Conservation (phyloP, 2,329 filamentous ascomycete genomes). For the Cercospora citrullina region DNA sequence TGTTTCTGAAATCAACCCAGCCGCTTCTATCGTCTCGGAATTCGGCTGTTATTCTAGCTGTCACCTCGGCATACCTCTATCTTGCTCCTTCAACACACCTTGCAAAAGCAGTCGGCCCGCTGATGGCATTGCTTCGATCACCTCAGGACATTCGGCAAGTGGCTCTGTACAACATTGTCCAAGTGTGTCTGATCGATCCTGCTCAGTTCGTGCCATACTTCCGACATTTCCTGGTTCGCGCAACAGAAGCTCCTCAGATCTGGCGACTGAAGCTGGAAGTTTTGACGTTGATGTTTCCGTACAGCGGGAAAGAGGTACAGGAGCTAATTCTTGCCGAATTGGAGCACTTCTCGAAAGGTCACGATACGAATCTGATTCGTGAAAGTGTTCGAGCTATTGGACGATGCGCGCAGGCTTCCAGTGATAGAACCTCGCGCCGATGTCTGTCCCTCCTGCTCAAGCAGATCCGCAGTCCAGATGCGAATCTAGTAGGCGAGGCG, state of each 20-base stretch:
- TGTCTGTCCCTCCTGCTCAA: constrained; percentile 81
- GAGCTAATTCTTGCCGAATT: constrained; percentile 88
- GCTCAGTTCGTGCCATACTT: constrained; percentile 82
- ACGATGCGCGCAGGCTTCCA: constrained; percentile 76
- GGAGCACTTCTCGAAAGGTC: constrained; percentile 81
- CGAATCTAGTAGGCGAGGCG: constrained; percentile 85
- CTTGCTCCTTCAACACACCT: constrained; percentile 79
- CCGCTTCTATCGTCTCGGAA: constrained; percentile 91
- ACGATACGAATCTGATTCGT: constrained; percentile 74
- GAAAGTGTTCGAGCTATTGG: constrained; percentile 93
- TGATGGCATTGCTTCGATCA: constrained; percentile 81
- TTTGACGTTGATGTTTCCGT: constrained; percentile 84
- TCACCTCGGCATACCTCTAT: constrained; percentile 80
- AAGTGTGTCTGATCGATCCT: constrained; percentile 77
- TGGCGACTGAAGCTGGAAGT: constrained; percentile 93
- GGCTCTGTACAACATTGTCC: constrained; percentile 90
- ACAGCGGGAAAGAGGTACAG: constrained; percentile 73
- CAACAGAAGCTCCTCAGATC: constrained; percentile 74
- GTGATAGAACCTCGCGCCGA: constrained; percentile 67
- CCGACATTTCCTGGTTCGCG: constrained; percentile 83
- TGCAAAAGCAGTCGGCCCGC: constrained; percentile 72
- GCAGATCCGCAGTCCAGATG: constrained; percentile 85
- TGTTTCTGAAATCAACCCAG: constrained; percentile 76
- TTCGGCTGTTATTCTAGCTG: constrained; percentile 85
- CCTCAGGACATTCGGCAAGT: constrained; percentile 86